A percentile compares a stretch with the other conserved stretches of the same genome.
Conservation (phyloP, 305 asterid genomes). For the Fraxinus dipetala region DNA sequence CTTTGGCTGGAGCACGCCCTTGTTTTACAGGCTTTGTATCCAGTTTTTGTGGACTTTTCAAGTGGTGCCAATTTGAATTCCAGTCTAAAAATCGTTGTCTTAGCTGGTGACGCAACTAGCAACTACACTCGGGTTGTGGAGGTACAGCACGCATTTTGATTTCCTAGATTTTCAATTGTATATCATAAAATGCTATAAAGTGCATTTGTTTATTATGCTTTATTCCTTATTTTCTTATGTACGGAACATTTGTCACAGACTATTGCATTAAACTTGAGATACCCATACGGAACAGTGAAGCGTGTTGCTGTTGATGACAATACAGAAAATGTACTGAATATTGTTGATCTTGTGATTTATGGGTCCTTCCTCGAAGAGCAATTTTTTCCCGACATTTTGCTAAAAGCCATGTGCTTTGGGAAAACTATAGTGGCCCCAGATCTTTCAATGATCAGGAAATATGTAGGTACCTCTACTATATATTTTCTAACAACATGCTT, state of each 20-base stretch:
- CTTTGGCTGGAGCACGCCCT: slow-evolving; percentile 93
- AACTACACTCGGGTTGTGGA: slow-evolving; percentile 71
- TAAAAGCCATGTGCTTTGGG: slow-evolving; percentile 81
- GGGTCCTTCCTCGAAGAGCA: slow-evolving; percentile 83
- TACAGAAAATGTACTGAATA: slow-evolving; percentile 39
- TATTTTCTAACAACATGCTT: slow-evolving; percentile 9
- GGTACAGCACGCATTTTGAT: slow-evolving; percentile 42
- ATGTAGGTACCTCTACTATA: slow-evolving; percentile 50
- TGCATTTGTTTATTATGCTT: neutral
- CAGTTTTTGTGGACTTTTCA: slow-evolving; percentile 46
- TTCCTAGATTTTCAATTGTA: neutral
- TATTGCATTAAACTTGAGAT: slow-evolving; percentile 62
- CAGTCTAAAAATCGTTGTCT: slow-evolving; percentile 57
- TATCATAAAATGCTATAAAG: neutral
- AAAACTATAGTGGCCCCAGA: slow-evolving; percentile 87
- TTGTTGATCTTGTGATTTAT: slow-evolving; percentile 74
- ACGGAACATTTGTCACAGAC: slow-evolving; percentile 43
- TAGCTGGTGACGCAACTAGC: slow-evolving; percentile 53
- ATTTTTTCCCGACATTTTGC: slow-evolving; percentile 70
- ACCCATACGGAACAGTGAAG: slow-evolving; percentile 68
- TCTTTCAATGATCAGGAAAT: slow-evolving; percentile 59
- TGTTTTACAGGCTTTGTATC: slow-evolving; percentile 69
- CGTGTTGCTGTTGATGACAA: slow-evolving; percentile 47
- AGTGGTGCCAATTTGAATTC: slow-evolving; percentile 36
- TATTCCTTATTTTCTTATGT: slow-evolving; percentile 19